Evolutionary conservation across 192 early-diverging fungal genomes (phyloP), one percentile per base, ranked within the genome.

Genomic region (Backusella tuberculispora): DNA sequence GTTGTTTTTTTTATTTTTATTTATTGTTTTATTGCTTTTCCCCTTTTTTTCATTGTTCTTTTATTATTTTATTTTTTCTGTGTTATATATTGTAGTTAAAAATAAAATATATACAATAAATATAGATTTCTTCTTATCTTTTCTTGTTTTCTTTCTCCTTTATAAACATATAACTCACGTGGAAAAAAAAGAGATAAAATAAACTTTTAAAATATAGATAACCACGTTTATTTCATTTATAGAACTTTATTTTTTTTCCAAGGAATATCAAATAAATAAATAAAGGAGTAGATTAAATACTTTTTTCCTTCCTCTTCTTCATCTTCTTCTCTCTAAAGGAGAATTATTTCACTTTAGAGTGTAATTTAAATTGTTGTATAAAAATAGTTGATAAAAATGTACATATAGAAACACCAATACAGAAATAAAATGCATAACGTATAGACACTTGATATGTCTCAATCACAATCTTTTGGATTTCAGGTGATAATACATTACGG

Each of bases 311-410:
- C n/a, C n/a, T n/a, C n/a, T n/a, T n/a, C n/a, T n/a, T n/a, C n/a
- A n/a, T n/a, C n/a, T n/a, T n/a, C n/a, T n/a, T n/a, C n/a, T n/a
- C n/a, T n/a, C n/a, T n/a, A n/a, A n/a, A n/a, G n/a, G n/a, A n/a
- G 19, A 19, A 56, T 69, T 47, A 69, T 5, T 69, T 69, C 5
- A 69, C 44, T 17, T 69, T 69, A 6, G 68, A 45, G 26, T 69
- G 68, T 34, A 69, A 37, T 24, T 26, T 69, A 46, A 47, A 69
- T 70, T 70, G 67, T 53, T 69, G 74, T 37, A 76, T 44, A 45
- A 45, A 70, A 14, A 70, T 29, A 43, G 67, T 63, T 2, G 67
- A 76, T 24, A 69, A 29, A 29, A 76, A 17, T 6, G 19, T 17
- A 38, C 48, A 29, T 2, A 53, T 6, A 0, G 67, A 68, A 6